Percentiles rank a stretch among this genome's conserved stretches.
Evolutionary conservation across 2,329 filamentous ascomycete species (phyloP).

Genomic region (Pestalotiopsis sp.): DNA sequence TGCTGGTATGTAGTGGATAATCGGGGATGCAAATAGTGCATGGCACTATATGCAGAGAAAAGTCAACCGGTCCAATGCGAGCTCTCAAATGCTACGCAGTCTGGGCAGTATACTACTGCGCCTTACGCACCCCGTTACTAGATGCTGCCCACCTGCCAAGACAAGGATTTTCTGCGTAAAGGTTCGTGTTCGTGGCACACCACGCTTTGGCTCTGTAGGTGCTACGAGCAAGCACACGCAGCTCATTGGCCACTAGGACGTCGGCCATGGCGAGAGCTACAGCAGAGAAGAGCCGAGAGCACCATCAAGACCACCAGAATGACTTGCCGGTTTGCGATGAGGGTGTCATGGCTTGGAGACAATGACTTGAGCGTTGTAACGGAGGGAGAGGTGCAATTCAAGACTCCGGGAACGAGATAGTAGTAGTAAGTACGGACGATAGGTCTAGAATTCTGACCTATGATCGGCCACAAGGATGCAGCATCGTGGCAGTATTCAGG

Average conservation of each 20-base stretch:
- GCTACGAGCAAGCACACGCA: not conserved
- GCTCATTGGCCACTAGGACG: not conserved
- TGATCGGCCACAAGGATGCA: not conserved
- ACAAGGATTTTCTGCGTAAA: not conserved
- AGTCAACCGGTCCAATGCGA: no score
- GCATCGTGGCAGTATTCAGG: not conserved
- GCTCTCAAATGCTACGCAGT: not conserved
- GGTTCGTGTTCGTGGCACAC: slow-evolving; percentile 6
- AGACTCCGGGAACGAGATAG: no score
- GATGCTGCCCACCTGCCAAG: not conserved
- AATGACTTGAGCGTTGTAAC: not conserved
- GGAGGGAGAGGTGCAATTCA: no score
- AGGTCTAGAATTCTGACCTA: not conserved
- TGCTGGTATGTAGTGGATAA: not conserved
- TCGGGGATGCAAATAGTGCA: not conserved
- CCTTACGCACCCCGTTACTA: not conserved
- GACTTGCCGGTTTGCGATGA: not conserved
- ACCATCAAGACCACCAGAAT: not conserved
- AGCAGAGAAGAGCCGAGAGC: not conserved
- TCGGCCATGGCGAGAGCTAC: not conserved
- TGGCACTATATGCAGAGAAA: not conserved
- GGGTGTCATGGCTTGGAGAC: not conserved
- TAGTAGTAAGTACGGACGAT: no score
- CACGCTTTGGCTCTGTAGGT: not conserved
- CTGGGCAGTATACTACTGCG: not conserved